A percentile compares a stretch with the other conserved stretches of the same genome.
Conservation (phyloP, 768 basidiomycete species). For the Lentinus brumalis region DNA sequence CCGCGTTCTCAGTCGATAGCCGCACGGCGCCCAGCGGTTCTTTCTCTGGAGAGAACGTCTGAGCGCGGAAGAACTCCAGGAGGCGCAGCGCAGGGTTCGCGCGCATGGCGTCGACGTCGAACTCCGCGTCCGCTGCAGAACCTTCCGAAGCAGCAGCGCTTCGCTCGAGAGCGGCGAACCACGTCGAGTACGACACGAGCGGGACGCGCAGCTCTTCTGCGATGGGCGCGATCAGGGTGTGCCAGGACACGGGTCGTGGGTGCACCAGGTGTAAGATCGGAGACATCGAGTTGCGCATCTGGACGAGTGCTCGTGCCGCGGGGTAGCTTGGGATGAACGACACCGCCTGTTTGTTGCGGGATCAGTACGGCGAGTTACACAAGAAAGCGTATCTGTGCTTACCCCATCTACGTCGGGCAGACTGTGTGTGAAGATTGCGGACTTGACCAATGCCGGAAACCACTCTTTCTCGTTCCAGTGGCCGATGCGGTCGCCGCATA, state of each 20-base stretch:
- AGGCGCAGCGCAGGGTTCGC: slow-evolving; percentile 5
- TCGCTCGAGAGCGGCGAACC: slow-evolving; percentile 21
- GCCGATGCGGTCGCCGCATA: slow-evolving; percentile 35
- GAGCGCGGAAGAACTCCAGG: slow-evolving; percentile 1
- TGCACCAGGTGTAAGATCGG: slow-evolving; percentile 27
- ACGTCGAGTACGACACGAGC: slow-evolving; percentile 29
- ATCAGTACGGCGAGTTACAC: background rate
- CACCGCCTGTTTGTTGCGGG: slow-evolving; percentile 5
- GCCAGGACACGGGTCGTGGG: slow-evolving; percentile 28
- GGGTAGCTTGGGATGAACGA: slow-evolving; percentile 32
- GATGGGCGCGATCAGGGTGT: slow-evolving; percentile 15
- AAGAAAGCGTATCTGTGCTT: background rate
- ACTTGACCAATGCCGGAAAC: slow-evolving; percentile 37
- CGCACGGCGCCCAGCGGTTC: background rate
- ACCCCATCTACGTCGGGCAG: background rate
- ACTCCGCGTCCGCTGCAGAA: background rate
- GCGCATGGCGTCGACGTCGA: slow-evolving; percentile 2
- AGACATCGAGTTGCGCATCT: slow-evolving; percentile 20
- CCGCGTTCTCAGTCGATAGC: background rate
- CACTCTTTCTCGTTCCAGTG: slow-evolving; percentile 40
- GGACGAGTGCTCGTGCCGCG: slow-evolving; percentile 29
- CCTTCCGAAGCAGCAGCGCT: background rate
- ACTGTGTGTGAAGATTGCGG: background rate
- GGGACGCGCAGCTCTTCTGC: slow-evolving; percentile 25
- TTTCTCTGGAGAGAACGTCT: background rate